Percentiles rank a stretch among this genome's conserved stretches.
Evolutionary conservation across 2,329 filamentous ascomycete genomes (phyloP).

Genomic region (Stenocarpella maydis): DNA sequence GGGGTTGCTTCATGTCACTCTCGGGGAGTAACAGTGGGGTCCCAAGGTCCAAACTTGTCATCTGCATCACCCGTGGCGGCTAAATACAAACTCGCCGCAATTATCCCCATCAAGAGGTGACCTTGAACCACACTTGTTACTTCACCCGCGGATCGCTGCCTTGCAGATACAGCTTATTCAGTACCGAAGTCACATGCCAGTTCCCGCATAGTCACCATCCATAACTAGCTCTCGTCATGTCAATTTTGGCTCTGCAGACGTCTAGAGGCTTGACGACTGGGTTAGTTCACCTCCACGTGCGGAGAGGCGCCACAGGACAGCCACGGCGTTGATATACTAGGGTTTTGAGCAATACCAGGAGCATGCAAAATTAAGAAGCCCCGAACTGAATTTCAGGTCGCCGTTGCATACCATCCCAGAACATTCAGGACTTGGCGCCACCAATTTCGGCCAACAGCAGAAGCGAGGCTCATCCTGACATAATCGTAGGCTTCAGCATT

Average conservation of each 20-base stretch:
- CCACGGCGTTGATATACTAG: constrained; percentile 7
- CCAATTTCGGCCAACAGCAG: neutral
- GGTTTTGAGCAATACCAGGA: neutral
- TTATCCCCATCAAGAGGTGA: neutral
- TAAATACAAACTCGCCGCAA: constrained; percentile 14
- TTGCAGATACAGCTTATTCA: neutral
- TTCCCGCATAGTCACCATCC: neutral
- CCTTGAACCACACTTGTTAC: no score
- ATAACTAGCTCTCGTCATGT: neutral
- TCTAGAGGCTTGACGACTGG: neutral
- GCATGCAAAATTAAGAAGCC: neutral
- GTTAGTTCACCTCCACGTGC: neutral
- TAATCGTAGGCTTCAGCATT: neutral
- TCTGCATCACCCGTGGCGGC: constrained; percentile 10
- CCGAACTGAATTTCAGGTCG: neutral
- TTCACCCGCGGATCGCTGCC: neutral
- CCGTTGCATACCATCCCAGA: neutral
- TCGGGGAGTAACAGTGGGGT: constrained; percentile 8
- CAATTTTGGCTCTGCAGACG: neutral
- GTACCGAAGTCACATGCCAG: no score
- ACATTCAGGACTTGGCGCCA: neutral
- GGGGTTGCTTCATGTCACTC: constrained; percentile 11
- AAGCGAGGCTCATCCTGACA: neutral
- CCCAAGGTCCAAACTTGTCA: neutral
- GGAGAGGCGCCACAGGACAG: neutral